A percentile compares a stretch with the other conserved stretches of the same genome.
Evolutionary conservation across 257 asterid species (phyloP).

Genomic region (Solanum infundibuliforme): DNA sequence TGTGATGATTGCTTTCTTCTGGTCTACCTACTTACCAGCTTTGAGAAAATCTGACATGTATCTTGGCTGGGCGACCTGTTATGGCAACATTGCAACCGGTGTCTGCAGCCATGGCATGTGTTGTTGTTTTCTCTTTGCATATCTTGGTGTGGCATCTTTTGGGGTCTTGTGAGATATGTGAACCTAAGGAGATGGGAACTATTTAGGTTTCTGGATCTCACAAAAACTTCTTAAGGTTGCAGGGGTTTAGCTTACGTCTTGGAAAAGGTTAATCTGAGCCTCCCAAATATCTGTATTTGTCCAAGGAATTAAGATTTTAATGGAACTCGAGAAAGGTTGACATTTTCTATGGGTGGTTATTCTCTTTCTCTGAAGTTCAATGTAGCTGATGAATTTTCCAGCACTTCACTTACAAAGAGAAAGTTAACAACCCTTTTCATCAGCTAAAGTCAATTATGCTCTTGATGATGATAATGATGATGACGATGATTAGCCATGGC

Average conservation of each 20-base stretch:
- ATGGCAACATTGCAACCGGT: not conserved
- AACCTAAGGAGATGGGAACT: not conserved
- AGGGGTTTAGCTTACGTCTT: not conserved
- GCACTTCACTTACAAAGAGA: not conserved
- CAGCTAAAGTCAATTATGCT: not conserved
- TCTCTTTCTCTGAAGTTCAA: not conserved
- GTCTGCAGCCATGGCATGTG: not conserved
- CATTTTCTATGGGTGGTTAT: not conserved
- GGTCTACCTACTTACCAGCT: not conserved
- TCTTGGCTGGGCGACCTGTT: constrained; percentile 19
- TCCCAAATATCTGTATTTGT: not conserved
- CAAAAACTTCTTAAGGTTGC: constrained; percentile 4
- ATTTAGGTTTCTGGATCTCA: constrained; percentile 5
- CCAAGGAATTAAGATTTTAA: not conserved
- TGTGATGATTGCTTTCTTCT: constrained; percentile 10
- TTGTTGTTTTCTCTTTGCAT: not conserved
- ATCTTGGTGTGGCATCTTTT: not conserved
- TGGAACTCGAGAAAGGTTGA: not conserved
- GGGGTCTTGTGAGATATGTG: not conserved
- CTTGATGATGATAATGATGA: not conserved
- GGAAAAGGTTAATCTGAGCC: not conserved
- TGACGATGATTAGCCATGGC: not conserved
- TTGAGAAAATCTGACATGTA: constrained; percentile 2
- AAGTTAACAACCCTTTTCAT: not conserved
- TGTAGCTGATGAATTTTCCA: not conserved